Base-by-base conservation (phyloP, 2,329 filamentous ascomycete species). In the Hymenotorrendiella dingleyae region DNA sequence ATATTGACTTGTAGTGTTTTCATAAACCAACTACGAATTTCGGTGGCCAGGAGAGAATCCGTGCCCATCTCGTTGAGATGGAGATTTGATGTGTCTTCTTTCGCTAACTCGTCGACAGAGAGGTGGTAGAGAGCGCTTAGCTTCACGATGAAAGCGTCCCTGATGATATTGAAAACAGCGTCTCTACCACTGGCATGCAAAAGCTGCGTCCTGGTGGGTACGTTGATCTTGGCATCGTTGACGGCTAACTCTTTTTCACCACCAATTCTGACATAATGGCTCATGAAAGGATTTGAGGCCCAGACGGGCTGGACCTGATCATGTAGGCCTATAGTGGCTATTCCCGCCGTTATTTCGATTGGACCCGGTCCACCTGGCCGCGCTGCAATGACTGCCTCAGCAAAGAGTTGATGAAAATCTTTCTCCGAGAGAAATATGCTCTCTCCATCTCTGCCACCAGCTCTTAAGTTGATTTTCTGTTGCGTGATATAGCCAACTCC, bases 1-100 rank as follows among this genome's bases (percentile, higher is more conserved):
- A 75, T 62, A 36, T 73, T 65, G 0, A 67, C 55, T 0, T 67
- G 47, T 0, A 73, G 34, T 27, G 67, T 56, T 42, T 70, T 69
- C n/a, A 66, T 29, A 46, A 74, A 69, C 72, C 72, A 76, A 0
- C 62, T 50, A 1, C 70, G 46, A 16, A 48, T 39, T 12, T 45
- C 42, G 19, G 43, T 41, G 14, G 46, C 38, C 17, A 46, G n/a
- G n/a, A 48, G 38, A 16, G 46, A 48, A 14, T 48, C 46, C 9
- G 63, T 3, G 70, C 64, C 57, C 11, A 64, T 54, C 33, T 66
- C 62, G 6, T 49, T 47, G 8, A 58, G 16, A 3, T 29, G 30
- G 22, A 42, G 26, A 28, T 28, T 28, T 28, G 26, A 10, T 28
- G 17, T 19, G 20, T 36, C 33, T 36, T 36, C 17, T 10, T 11